A percentile compares a stretch with the other conserved stretches of the same genome.
Conservation (phyloP, 2,329 filamentous ascomycete genomes). For the Pseudogymnoascus sp. region DNA sequence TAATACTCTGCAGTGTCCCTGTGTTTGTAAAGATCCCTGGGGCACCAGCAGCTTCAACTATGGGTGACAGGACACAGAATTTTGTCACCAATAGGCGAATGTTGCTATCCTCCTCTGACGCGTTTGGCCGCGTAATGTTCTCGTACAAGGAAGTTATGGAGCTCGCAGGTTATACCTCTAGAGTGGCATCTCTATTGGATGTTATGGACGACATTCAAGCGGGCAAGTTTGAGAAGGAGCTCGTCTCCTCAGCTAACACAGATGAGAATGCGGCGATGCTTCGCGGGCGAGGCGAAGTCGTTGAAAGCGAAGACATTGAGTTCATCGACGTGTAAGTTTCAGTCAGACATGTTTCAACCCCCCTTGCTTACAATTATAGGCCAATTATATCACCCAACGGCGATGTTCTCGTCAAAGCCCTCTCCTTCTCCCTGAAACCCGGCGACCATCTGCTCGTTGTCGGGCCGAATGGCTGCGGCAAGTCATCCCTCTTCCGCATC, state of each 20-base stretch:
- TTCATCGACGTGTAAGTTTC: constrained; percentile 68
- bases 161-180: constrained; percentile 86
- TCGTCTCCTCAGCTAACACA: constrained; percentile 79
- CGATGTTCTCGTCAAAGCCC: constrained; percentile 75
- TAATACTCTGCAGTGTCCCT: constrained; percentile 86
- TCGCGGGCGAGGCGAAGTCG: constrained; percentile 68
- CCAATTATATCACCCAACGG: constrained; percentile 97
- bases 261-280: constrained; percentile 78
- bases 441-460: constrained; percentile 87
- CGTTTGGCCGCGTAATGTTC: constrained; percentile 94
- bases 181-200: constrained; percentile 79
- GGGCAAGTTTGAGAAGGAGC: constrained; percentile 90
- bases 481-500: constrained; percentile 92
- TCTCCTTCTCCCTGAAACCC: constrained; percentile 79
- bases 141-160: constrained; percentile 97
- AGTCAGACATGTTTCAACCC: not conserved
- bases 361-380: constrained; percentile 27
- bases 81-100: constrained; percentile 94
- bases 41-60: constrained; percentile 42
- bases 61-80: constrained; percentile 63
- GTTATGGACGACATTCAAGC: constrained; percentile 90
- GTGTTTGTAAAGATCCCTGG: constrained; percentile 92
- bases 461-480: constrained; percentile 94
- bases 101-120: constrained; percentile 86
- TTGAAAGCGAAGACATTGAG: constrained; percentile 75